phyloP scores from a whole-genome alignment of 805 yeast species.

The Kluyveromyces dobzhanskii region DNA sequence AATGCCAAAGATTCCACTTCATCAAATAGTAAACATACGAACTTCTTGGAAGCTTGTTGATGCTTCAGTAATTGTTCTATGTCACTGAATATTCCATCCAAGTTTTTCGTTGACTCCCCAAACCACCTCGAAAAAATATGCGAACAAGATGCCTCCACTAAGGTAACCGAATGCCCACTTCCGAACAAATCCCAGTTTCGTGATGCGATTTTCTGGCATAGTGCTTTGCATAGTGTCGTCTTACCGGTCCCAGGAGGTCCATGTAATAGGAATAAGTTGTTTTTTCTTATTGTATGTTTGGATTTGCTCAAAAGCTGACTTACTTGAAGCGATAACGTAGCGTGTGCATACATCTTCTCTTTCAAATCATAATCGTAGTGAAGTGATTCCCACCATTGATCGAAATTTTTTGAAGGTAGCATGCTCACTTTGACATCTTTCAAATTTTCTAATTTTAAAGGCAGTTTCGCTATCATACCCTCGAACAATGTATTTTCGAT shows the following conservation, averaged over 20 bases:
- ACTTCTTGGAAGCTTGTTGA: slow-evolving; percentile 10
- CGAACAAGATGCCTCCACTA: slow-evolving; percentile 38
- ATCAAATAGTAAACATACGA: slow-evolving; percentile 35
- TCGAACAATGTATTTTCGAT: slow-evolving; percentile 10
- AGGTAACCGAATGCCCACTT: slow-evolving; percentile 17
- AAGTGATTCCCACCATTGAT: slow-evolving; percentile 31
- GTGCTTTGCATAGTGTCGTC: slow-evolving; percentile 34
- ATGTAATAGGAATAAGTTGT: slow-evolving; percentile 27
- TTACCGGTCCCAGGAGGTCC: slow-evolving; percentile 45
- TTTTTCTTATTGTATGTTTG: slow-evolving; percentile 12
- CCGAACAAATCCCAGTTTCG: slow-evolving; percentile 8
- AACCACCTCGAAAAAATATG: slow-evolving; percentile 38
- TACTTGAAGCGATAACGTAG: slow-evolving; percentile 27
- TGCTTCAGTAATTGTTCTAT: slow-evolving; percentile 21
- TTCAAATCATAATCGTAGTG: slow-evolving; percentile 27
- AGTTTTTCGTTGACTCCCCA: slow-evolving; percentile 38
- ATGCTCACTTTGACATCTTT: slow-evolving; percentile 12
- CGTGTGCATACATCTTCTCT: slow-evolving; percentile 25
- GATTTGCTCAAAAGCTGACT: slow-evolving; percentile 3
- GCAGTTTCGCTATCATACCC: slow-evolving; percentile 15
- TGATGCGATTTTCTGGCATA: slow-evolving; percentile 34
- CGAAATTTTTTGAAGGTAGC: slow-evolving; percentile 27
- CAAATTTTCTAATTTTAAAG: slow-evolving; percentile 14
- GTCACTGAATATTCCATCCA: slow-evolving; percentile 31
- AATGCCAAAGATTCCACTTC: slow-evolving; percentile 40